phyloP scores from a whole-genome alignment of 2,329 filamentous ascomycete species.

The Trichothecium roseum region DNA sequence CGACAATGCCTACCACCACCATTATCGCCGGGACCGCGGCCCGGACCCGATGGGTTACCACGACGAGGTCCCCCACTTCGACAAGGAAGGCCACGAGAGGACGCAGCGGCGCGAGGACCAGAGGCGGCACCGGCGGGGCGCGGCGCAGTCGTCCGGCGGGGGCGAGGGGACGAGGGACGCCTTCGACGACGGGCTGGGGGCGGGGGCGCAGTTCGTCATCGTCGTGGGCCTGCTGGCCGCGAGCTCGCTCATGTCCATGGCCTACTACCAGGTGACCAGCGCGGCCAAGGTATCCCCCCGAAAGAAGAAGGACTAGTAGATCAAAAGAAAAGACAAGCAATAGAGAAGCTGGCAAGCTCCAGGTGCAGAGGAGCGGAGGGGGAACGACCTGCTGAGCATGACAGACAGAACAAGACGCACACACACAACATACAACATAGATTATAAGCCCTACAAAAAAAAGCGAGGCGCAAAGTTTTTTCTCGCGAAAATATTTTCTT shows the following conservation, averaged over 20 bases:
- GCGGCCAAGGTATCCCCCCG: background rate
- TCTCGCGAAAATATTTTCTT: background rate
- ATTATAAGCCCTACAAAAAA: background rate
- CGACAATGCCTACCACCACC: constrained; percentile 2
- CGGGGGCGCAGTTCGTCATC: constrained; percentile 36
- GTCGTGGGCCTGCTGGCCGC: constrained; percentile 36
- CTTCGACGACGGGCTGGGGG: constrained; percentile 29
- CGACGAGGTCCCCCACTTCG: constrained; percentile 65
- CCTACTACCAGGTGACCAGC: background rate
- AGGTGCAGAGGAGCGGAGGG: too few relatives aligned
- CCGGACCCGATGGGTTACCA: constrained; percentile 35
- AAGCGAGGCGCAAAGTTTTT: background rate
- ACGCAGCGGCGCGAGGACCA: constrained; percentile 59
- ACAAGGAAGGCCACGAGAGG: constrained; percentile 59
- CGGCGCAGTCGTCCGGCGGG: constrained; percentile 24
- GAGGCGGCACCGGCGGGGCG: constrained; percentile 21
- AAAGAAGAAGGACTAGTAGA: constrained; percentile 5
- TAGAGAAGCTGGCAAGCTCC: too few relatives aligned
- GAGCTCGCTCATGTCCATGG: constrained; percentile 31
- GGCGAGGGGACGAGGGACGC: constrained; percentile 24
- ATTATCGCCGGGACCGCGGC: constrained; percentile 49
- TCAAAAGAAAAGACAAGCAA: constrained; percentile 1
- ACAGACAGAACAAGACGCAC: too few relatives aligned
- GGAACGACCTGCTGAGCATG: too few relatives aligned
- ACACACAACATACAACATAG: constrained; percentile 2